Evolutionary conservation across 23 red algal genomes (phyloP), one percentile per base, ranked within the genome.

Genomic region (Agarophyton chilense): DNA sequence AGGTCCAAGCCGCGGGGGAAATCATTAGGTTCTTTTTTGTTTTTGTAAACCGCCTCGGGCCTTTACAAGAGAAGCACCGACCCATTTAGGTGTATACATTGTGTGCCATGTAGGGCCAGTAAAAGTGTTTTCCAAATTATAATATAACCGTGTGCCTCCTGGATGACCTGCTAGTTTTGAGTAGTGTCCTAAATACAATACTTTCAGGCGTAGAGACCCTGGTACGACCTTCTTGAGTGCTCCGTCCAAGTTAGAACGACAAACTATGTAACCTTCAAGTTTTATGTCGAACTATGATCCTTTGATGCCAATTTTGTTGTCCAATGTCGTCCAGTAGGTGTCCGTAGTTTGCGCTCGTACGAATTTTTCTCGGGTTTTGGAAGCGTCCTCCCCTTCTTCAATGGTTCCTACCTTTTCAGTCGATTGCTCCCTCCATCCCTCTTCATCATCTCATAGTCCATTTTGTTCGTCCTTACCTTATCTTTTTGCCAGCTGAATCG

Each of bases 1-100:
- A 42, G 3, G 67, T 66, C 0, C 35, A 34, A 10, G 43, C 52
- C 18, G 63, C 32, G 1, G 66, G 32, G 55, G 77, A 88, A 17
- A 77, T 22, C 84, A 61, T 88, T 21, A 88, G 34, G 49, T 46
- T 42, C 1, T 76, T 88, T 16, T 19, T 70, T 73, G 61, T 31
- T 65, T 88, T 22, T 55, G 36, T 38, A 77, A 2, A 36, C 11
- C 44, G 10, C 32, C 70, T 61, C 46, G 18, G 47, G 38, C 60
- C 24, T 77, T 56, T 49, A 49, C 45, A 14, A n/a, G n/a, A n/a
- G n/a, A n/a, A 10, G 22, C 45, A 77, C 35, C 50, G 10, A 13
- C 0, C 42, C 52, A 61, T 36, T 33, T 40, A 53, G 52, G 49
- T 38, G n/a, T 75, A 62, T 40, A 74, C 19, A 42, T 75, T 68